Conservation (phyloP, 768 basidiomycete species). For the Lentinula aciculospora region DNA sequence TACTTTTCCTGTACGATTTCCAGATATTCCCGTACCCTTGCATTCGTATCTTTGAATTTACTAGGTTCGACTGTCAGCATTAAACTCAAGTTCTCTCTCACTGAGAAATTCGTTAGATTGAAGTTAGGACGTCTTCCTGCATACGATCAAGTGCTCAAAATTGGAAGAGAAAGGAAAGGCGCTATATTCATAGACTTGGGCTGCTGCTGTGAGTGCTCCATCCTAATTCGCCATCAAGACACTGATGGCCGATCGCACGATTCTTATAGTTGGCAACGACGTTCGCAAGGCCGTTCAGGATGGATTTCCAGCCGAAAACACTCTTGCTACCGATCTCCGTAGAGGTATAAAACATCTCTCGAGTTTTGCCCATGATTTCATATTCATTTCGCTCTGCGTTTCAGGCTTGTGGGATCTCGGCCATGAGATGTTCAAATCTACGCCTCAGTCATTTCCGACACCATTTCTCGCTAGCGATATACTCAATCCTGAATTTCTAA, state of each 20-base stretch:
- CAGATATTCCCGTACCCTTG: neutral
- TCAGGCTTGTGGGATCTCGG: constrained; percentile 39
- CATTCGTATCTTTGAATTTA: no score
- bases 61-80: no score
- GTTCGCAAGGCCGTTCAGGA: constrained; percentile 33
- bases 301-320: constrained; percentile 34
- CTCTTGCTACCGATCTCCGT: constrained; percentile 31
- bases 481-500: no score
- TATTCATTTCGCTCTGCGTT: neutral
- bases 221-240: no score
- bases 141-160: constrained; percentile 16
- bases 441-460: no score
- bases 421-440: constrained; percentile 35
- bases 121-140: neutral
- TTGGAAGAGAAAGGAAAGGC: constrained; percentile 29
- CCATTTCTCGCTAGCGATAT: no score
- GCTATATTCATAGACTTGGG: constrained; percentile 42
- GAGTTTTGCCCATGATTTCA: neutral
- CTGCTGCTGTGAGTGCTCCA: constrained; percentile 41
- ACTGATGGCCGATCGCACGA: no score
- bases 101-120: neutral
- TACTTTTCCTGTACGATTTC: neutral
- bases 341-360: constrained; percentile 20
- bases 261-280: constrained; percentile 33
- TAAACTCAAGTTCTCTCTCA: neutral